Percentiles rank a stretch among this genome's conserved stretches.
phyloP scores from a whole-genome alignment of 2,329 filamentous ascomycete genomes.

The Alternaria atra region DNA sequence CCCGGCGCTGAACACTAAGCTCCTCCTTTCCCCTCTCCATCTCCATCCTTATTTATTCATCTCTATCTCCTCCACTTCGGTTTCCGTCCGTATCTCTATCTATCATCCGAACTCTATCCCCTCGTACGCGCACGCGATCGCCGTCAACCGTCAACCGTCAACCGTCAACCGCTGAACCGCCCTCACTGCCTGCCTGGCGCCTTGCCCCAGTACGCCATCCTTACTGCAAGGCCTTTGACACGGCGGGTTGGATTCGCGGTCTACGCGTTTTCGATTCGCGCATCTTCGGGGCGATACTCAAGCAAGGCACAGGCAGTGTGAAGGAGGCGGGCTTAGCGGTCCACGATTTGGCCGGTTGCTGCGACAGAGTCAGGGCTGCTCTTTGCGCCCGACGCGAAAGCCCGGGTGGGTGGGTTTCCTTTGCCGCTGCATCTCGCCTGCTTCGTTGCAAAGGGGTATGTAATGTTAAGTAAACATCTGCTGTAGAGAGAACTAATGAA shows the following conservation, averaged over 20 bases:
- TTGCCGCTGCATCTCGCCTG: slow-evolving; percentile 3
- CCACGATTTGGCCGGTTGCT: slow-evolving; percentile 7
- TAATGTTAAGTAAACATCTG: slow-evolving; percentile 6
- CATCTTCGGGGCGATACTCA: slow-evolving; percentile 15
- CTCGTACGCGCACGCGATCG: not conserved
- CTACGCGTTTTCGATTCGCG: slow-evolving; percentile 7
- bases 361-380: slow-evolving; percentile 14
- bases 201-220: slow-evolving; percentile 14
- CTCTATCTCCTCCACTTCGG: not conserved
- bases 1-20: not conserved
- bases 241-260: slow-evolving; percentile 1
- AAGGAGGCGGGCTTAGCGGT: slow-evolving; percentile 9
- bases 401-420: slow-evolving; percentile 14
- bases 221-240: slow-evolving; percentile 7
- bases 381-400: slow-evolving; percentile 13
- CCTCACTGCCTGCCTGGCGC: slow-evolving; percentile 2
- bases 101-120: not conserved
- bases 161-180: slow-evolving; percentile 9
- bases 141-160: not conserved
- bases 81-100: not conserved
- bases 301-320: slow-evolving; percentile 9
- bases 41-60: not conserved
- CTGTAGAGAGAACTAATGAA: not conserved
- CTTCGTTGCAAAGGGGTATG: slow-evolving; percentile 7
- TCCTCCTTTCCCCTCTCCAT: not conserved